phyloP scores from a whole-genome alignment of 371 early-diverging fungal species.

The Mortierella sp. region DNA sequence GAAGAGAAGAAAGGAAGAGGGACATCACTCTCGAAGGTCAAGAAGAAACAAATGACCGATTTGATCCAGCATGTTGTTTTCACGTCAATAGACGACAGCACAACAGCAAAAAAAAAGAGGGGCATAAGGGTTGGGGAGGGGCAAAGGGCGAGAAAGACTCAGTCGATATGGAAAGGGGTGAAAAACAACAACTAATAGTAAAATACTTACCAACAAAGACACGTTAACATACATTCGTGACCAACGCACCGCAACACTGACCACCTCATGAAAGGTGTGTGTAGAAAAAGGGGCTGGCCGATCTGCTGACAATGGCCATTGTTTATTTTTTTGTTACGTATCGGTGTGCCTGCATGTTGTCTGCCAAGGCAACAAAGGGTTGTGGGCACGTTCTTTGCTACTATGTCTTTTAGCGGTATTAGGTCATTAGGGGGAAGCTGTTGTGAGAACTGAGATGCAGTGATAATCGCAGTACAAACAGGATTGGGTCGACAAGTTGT shows the following conservation, averaged over 20 bases:
- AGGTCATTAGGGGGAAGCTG: not conserved
- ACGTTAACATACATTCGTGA: not conserved
- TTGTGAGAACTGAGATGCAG: not conserved
- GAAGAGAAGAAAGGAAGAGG: not conserved
- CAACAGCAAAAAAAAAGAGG: not conserved
- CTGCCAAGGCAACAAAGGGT: not conserved
- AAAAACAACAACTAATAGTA: not conserved
- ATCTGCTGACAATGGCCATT: constrained; percentile 35
- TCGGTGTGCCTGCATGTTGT: constrained; percentile 14
- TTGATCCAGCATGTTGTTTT: not conserved
- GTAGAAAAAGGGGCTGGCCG: constrained; percentile 18
- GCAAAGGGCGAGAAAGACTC: not conserved
- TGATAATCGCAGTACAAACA: not conserved
- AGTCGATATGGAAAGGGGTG: not conserved
- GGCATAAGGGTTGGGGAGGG: not conserved
- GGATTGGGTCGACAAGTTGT: not conserved
- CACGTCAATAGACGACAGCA: not conserved
- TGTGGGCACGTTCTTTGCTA: not conserved
- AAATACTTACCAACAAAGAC: not conserved
- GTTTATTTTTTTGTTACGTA: not conserved
- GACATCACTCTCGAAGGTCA: not conserved
- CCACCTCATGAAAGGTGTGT: constrained; percentile 9
- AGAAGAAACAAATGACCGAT: not conserved
- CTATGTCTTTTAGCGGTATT: not conserved
- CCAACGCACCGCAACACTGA: constrained; percentile 26